Percentiles rank a stretch among this genome's conserved stretches.
Conservation (phyloP, 2,329 filamentous ascomycete species). For the Fusarium algeriense region DNA sequence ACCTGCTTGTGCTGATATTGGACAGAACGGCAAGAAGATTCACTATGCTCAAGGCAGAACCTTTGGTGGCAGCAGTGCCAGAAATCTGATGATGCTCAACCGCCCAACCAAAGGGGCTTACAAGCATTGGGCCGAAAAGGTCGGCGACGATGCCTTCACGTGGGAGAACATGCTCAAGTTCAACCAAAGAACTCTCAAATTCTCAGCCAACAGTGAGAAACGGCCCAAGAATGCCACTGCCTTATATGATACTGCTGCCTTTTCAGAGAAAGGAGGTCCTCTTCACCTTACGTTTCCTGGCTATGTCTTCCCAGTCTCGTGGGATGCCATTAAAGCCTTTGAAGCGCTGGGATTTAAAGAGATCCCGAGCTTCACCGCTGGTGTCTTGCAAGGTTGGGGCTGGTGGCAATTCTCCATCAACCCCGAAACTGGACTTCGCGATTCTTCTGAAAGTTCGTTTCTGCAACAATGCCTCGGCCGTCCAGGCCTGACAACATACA, state of each 20-base stretch:
- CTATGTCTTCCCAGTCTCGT: neutral
- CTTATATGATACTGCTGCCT: neutral
- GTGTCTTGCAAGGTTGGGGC: constrained; percentile 12
- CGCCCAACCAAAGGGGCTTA: neutral
- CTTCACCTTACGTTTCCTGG: neutral
- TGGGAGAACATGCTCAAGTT: constrained; percentile 7
- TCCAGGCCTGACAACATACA: neutral
- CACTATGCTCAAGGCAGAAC: neutral
- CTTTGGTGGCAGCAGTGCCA: constrained; percentile 2
- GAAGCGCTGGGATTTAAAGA: constrained; percentile 11
- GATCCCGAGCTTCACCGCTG: constrained; percentile 13
- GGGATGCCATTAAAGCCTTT: constrained; percentile 1
- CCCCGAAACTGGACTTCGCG: constrained; percentile 11
- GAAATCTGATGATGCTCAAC: constrained; percentile 8
- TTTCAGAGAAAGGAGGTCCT: neutral
- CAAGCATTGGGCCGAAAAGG: neutral
- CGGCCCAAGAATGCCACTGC: neutral
- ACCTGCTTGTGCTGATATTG: neutral
- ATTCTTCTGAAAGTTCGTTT: constrained; percentile 6
- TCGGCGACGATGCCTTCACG: neutral
- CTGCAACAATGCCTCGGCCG: neutral
- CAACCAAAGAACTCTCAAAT: neutral
- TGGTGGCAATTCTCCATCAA: constrained; percentile 24
- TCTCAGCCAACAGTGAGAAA: neutral
- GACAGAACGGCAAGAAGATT: neutral